Percentiles rank a stretch among this genome's conserved stretches.
Conservation (phyloP, 1,284 basidiomycete genomes). For the Vanrija sp. region DNA sequence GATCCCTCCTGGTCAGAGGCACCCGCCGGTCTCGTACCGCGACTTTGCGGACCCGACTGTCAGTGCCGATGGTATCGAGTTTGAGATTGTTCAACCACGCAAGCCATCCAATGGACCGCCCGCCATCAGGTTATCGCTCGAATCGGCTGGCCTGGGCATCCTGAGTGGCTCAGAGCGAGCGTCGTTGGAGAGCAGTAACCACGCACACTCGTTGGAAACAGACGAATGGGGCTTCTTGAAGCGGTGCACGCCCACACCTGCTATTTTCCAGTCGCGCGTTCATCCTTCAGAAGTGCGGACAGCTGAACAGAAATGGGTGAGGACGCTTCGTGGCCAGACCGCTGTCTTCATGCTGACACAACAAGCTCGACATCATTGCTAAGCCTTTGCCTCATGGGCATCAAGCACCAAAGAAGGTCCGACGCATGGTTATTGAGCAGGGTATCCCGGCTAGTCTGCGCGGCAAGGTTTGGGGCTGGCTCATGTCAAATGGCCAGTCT, state of each 20-base stretch:
- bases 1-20: too few relatives aligned
- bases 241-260: conserved; percentile 30
- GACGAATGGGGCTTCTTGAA: conserved; percentile 49
- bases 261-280: conserved; percentile 35
- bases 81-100: conserved; percentile 44
- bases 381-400: conserved; percentile 62
- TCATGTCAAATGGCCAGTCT: conserved; percentile 68
- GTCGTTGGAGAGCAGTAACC: not conserved
- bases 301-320: conserved; percentile 46
- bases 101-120: conserved; percentile 5
- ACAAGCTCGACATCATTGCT: conserved; percentile 61
- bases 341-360: not conserved
- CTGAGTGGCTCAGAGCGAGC: not conserved
- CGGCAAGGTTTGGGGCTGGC: conserved; percentile 74
- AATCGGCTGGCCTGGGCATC: conserved; percentile 8
- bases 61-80: conserved; percentile 46
- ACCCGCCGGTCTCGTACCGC: conserved; percentile 37
- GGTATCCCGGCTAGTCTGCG: conserved; percentile 78
- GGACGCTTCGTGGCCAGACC: conserved; percentile 2
- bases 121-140: not conserved
- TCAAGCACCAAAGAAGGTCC: conserved; percentile 77
- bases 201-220: conserved; percentile 26
- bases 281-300: conserved; percentile 31
- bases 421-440: conserved; percentile 68
- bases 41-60: conserved; percentile 44